Evolutionary conservation across 371 early-diverging fungal genomes (phyloP).

Genomic region (Thermomucor indicae-seudaticae): DNA sequence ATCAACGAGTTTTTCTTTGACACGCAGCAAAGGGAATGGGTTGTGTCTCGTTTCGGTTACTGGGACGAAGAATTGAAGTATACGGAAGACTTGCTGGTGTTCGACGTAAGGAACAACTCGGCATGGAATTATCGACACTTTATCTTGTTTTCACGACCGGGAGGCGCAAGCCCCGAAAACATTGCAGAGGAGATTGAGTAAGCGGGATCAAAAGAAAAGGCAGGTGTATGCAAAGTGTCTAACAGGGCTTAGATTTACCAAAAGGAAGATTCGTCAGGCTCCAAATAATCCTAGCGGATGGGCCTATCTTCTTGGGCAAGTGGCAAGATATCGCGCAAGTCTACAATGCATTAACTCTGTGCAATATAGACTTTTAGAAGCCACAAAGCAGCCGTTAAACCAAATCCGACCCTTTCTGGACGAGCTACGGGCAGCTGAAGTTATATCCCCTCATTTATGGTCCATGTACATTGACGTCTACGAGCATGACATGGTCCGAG

Average conservation of each 20-base stretch:
- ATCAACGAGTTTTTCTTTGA: neutral
- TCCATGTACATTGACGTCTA: slow-evolving; percentile 67
- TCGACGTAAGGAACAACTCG: slow-evolving; percentile 94
- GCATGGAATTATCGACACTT: slow-evolving; percentile 97
- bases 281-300: slow-evolving; percentile 92
- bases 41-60: slow-evolving; percentile 68
- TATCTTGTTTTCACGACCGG: slow-evolving; percentile 53
- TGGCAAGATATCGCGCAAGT: neutral
- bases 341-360: neutral
- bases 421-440: slow-evolving; percentile 23
- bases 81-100: slow-evolving; percentile 62
- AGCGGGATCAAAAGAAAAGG: slow-evolving; percentile 8
- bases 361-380: slow-evolving; percentile 41
- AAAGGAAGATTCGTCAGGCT: slow-evolving; percentile 66
- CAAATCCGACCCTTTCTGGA: slow-evolving; percentile 45
- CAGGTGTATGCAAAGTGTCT: neutral
- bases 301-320: slow-evolving; percentile 75
- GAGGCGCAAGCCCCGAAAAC: slow-evolving; percentile 26
- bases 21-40: slow-evolving; percentile 73
- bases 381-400: slow-evolving; percentile 27
- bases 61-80: slow-evolving; percentile 79
- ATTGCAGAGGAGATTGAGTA: slow-evolving; percentile 64
- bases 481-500: slow-evolving; percentile 47
- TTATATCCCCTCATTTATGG: slow-evolving; percentile 58
- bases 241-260: slow-evolving; percentile 44